Evolutionary conservation across 2,329 filamentous ascomycete species (phyloP).

Genomic region (Cladophialophora exuberans): DNA sequence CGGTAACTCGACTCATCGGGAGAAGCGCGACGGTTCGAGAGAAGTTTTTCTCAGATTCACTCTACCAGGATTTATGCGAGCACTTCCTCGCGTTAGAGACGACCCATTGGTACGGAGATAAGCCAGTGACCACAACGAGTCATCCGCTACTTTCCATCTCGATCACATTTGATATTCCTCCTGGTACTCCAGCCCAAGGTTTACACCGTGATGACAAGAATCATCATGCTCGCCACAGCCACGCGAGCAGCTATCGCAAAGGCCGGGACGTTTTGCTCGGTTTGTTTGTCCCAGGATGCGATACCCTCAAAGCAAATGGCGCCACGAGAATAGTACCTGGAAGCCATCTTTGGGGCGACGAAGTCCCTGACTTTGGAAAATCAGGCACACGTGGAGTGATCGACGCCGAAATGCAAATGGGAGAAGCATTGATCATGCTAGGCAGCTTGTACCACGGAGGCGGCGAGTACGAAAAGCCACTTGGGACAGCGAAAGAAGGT

Average conservation of each 20-base stretch:
- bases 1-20: constrained; percentile 41
- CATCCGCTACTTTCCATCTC: constrained; percentile 43
- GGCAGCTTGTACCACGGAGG: constrained; percentile 45
- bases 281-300: constrained; percentile 43
- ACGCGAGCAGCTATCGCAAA: constrained; percentile 31
- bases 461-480: constrained; percentile 37
- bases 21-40: constrained; percentile 42
- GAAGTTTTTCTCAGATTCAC: constrained; percentile 40
- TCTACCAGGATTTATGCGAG: constrained; percentile 40
- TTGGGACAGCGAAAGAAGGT: constrained; percentile 31
- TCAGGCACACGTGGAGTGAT: constrained; percentile 35
- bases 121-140: constrained; percentile 38
- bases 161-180: constrained; percentile 43
- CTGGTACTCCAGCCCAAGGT: constrained; percentile 38
- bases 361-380: constrained; percentile 41
- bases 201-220: constrained; percentile 47
- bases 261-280: constrained; percentile 43
- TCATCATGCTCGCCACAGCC: constrained; percentile 41
- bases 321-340: constrained; percentile 44
- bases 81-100: constrained; percentile 43
- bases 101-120: constrained; percentile 39
- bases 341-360: constrained; percentile 46
- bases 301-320: constrained; percentile 42
- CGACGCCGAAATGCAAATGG: constrained; percentile 40
- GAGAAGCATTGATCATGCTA: constrained; percentile 45